Evolutionary conservation across 1,139 yeast species (phyloP).

Genomic region (Pichia terricola): DNA sequence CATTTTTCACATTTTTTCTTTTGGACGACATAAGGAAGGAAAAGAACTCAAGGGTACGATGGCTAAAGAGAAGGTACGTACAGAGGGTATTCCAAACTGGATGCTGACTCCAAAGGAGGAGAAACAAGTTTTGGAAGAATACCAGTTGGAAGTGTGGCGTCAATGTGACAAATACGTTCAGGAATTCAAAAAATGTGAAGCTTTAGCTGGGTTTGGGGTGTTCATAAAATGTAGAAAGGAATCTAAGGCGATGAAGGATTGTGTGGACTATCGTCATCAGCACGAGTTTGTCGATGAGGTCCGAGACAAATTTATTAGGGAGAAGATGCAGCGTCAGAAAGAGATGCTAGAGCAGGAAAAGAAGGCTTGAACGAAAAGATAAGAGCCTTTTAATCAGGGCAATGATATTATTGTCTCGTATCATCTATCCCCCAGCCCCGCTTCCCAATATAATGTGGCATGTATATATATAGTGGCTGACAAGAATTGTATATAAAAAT

Average conservation of each 20-base stretch:
- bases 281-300: constrained; percentile 62
- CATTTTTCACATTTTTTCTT: too few relatives aligned
- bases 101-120: constrained; percentile 81
- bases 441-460: too few relatives aligned
- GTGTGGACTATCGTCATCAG: constrained; percentile 62
- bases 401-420: too few relatives aligned
- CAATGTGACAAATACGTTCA: constrained; percentile 61
- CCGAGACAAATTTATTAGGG: constrained; percentile 52
- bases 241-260: constrained; percentile 56
- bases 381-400: too few relatives aligned
- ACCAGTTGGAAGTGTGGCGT: constrained; percentile 67
- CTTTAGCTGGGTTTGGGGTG: constrained; percentile 41
- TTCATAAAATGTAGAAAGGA: constrained; percentile 40
- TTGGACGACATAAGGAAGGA: too few relatives aligned
- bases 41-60: not conserved
- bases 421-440: too few relatives aligned
- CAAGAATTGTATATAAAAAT: too few relatives aligned
- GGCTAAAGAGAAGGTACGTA: not conserved
- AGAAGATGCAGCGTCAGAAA: constrained; percentile 27
- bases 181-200: constrained; percentile 46
- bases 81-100: constrained; percentile 58
- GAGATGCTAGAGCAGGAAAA: too few relatives aligned
- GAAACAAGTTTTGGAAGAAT: constrained; percentile 64
- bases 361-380: too few relatives aligned
- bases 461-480: too few relatives aligned